Conservation (phyloP, 352 stramenopile species). For the Phytopythium kandeliae region DNA sequence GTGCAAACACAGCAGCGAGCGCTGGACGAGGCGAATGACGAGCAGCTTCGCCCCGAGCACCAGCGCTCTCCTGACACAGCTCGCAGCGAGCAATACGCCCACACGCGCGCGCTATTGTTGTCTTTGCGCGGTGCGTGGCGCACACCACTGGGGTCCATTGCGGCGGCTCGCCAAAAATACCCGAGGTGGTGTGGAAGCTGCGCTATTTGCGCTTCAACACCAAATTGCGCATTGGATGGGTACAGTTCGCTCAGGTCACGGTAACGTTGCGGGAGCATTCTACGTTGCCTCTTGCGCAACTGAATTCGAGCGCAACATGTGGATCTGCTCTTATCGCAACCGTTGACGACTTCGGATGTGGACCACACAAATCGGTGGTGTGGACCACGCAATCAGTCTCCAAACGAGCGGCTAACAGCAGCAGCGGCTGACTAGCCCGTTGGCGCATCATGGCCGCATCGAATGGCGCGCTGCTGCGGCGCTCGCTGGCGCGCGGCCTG, state of each 20-base stretch:
- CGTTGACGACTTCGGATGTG: not conserved
- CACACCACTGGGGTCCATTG: too few relatives aligned
- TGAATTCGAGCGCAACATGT: not conserved
- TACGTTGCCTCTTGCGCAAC: not conserved
- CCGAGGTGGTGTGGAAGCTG: too few relatives aligned
- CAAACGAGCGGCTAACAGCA: slow-evolving; percentile 6
- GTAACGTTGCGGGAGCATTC: not conserved
- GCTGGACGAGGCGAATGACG: not conserved
- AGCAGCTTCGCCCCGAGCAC: too few relatives aligned
- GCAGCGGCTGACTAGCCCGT: too few relatives aligned
- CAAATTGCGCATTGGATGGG: too few relatives aligned
- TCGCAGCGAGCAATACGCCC: not conserved
- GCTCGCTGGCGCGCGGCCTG: slow-evolving; percentile 7
- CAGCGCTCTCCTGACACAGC: not conserved
- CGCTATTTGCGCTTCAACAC: too few relatives aligned
- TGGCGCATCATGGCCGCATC: slow-evolving; percentile 12
- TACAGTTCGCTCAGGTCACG: too few relatives aligned
- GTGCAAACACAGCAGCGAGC: not conserved
- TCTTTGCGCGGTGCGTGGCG: not conserved
- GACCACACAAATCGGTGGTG: not conserved
- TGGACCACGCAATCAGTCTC: not conserved
- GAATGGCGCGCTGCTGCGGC: slow-evolving; percentile 1
- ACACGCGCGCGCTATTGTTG: not conserved
- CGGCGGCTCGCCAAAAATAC: too few relatives aligned
- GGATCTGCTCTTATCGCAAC: not conserved